These are phyloP conservation scores for Peronospora tabacina DNA, from an alignment of 352 stramenopile species.

Conservation along the genomic window DNA sequence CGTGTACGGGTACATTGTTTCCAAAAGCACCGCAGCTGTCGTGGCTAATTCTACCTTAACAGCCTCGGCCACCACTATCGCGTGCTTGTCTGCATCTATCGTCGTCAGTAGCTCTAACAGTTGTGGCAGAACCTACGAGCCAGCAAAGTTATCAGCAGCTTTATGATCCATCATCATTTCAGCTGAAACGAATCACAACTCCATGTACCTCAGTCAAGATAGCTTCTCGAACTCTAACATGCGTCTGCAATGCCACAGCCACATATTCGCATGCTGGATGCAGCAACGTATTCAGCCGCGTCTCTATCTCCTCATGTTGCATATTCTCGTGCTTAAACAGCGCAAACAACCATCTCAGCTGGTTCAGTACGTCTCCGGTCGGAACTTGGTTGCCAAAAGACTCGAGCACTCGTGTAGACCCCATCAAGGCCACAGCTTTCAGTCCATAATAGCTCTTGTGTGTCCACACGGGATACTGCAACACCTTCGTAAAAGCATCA, in stretches of 20 bases:
- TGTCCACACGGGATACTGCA: conserved; percentile 45
- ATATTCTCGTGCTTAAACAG: conserved; percentile 33
- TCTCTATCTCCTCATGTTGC: conserved; percentile 8
- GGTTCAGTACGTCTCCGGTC: conserved; percentile 28
- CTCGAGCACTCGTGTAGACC: conserved; percentile 51
- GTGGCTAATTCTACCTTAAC: conserved; percentile 46
- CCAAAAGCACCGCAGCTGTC: conserved; percentile 51
- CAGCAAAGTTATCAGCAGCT: neutral
- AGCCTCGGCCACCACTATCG: conserved; percentile 28
- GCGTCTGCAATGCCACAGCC: conserved; percentile 59
- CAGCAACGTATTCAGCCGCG: conserved; percentile 43
- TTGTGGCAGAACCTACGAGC: conserved; percentile 33
- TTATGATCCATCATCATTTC: neutral
- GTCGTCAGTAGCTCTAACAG: conserved; percentile 35
- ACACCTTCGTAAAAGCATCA: conserved; percentile 39
- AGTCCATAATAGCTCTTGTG: conserved; percentile 23
- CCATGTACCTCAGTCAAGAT: conserved; percentile 43
- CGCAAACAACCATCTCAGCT: conserved; percentile 47
- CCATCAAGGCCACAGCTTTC: conserved; percentile 64
- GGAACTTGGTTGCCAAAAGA: conserved; percentile 45
- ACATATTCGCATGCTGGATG: conserved; percentile 53
- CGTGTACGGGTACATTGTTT: conserved; percentile 36
- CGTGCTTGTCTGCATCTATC: conserved; percentile 11
- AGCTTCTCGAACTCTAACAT: conserved; percentile 25
- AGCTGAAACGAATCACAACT: neutral